These are phyloP conservation scores for Globisporangium abappressorium DNA, from an alignment of 352 stramenopile species.

Conservation along the genomic window DNA sequence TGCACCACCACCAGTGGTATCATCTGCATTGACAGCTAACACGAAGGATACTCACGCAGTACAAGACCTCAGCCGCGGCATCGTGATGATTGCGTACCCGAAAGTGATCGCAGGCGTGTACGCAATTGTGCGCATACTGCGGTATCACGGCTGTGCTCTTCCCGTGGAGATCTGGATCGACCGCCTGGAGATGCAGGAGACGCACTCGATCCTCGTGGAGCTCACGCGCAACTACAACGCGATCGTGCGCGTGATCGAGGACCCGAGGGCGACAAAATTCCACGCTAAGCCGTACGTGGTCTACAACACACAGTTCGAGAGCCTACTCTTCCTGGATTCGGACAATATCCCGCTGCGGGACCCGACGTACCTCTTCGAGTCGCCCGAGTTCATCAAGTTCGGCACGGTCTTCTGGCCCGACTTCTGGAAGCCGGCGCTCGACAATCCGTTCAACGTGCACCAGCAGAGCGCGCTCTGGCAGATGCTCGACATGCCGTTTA, in stretches of 20 bases:
- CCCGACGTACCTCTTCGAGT: constrained; percentile 29
- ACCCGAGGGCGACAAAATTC: constrained; percentile 22
- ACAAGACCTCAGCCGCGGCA: constrained; percentile 6
- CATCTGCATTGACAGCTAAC: neutral
- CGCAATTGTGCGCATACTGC: constrained; percentile 25
- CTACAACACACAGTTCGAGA: constrained; percentile 22
- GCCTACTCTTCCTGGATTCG: constrained; percentile 30
- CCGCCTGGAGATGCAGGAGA: constrained; percentile 23
- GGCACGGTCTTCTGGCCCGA: constrained; percentile 37
- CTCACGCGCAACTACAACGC: constrained; percentile 12
- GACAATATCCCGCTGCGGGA: constrained; percentile 31
- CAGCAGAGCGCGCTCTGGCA: constrained; percentile 25
- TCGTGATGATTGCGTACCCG: constrained; percentile 27
- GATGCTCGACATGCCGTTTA: constrained; percentile 27
- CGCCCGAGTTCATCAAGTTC: constrained; percentile 17
- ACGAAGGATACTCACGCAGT: neutral
- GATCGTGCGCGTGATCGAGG: constrained; percentile 22
- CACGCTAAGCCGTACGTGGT: constrained; percentile 28
- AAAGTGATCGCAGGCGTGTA: constrained; percentile 29
- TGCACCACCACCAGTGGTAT: neutral
- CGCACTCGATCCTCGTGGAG: constrained; percentile 16
- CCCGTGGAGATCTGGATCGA: constrained; percentile 31
- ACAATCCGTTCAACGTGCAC: constrained; percentile 33
- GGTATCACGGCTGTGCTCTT: constrained; percentile 19
- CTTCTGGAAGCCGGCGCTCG: constrained; percentile 25